Evolutionary conservation across 1,139 yeast genomes (phyloP).

Genomic region (Pichia sp.): DNA sequence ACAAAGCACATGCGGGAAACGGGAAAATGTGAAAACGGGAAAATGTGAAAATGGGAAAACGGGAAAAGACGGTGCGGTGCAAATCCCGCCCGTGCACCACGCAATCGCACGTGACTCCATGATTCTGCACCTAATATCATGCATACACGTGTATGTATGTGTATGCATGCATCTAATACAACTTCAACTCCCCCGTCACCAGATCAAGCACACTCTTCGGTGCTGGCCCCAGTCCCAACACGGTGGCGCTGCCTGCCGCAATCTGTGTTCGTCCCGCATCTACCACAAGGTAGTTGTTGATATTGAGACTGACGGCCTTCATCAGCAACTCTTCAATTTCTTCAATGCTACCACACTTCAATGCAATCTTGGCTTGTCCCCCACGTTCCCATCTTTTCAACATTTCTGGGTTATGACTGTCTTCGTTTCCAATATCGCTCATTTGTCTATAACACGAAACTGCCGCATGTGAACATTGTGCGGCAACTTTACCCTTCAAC

Average conservation of each 20-base stretch:
- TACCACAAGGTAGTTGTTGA: conserved; percentile 74
- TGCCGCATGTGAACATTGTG: conserved; percentile 98
- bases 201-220: conserved; percentile 78
- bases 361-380: conserved; percentile 95
- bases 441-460: conserved; percentile 77
- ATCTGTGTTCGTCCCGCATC: conserved; percentile 98
- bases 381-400: conserved; percentile 70
- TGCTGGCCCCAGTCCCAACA: conserved; percentile 93
- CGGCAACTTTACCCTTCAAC: conserved; percentile 96
- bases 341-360: conserved; percentile 67
- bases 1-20: background rate
- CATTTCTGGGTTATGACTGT: conserved; percentile 51
- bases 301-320: conserved; percentile 70
- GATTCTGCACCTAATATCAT: background rate
- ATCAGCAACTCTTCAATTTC: conserved; percentile 75
- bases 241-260: conserved; percentile 92
- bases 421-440: conserved; percentile 30
- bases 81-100: background rate
- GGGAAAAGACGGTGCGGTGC: no score
- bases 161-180: conserved; percentile 43
- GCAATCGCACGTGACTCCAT: background rate
- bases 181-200: conserved; percentile 70
- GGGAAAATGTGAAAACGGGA: background rate
- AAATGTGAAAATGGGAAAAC: no score
- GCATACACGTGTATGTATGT: no score